phyloP scores from a whole-genome alignment of 2,329 filamentous ascomycete species.

The Sporothrix schenckii region DNA sequence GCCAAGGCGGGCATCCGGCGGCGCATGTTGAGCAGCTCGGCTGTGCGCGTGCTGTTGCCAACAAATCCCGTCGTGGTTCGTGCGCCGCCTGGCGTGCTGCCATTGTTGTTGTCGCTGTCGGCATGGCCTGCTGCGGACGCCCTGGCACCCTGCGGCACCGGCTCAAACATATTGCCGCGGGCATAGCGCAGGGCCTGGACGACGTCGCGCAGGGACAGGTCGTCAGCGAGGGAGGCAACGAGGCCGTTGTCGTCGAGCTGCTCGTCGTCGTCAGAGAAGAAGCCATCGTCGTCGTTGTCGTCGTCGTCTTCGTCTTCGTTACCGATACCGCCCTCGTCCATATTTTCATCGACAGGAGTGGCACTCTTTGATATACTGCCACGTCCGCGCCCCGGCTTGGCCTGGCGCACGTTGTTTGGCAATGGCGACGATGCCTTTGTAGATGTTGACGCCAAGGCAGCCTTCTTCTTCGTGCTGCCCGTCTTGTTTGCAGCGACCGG shows the following conservation, averaged over 20 bases:
- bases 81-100: constrained; percentile 2
- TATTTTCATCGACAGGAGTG: constrained; percentile 11
- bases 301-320: constrained; percentile 39
- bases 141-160: constrained; percentile 51
- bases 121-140: background rate
- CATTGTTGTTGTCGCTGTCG: background rate
- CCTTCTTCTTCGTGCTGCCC: constrained; percentile 15
- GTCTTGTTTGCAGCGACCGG: constrained; percentile 2
- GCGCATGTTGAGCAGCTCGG: constrained; percentile 66
- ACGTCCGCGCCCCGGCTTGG: constrained; percentile 27
- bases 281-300: constrained; percentile 43
- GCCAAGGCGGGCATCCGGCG: constrained; percentile 64
- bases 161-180: constrained; percentile 63
- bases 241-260: constrained; percentile 63
- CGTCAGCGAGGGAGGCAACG: constrained; percentile 56
- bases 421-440: background rate
- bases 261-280: constrained; percentile 40
- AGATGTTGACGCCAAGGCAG: background rate
- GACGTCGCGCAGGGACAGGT: constrained; percentile 62
- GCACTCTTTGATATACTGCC: background rate
- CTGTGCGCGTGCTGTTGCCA: constrained; percentile 49
- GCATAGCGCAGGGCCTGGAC: constrained; percentile 67
- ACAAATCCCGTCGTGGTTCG: constrained; percentile 27
- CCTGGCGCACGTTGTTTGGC: constrained; percentile 6
- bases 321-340: constrained; percentile 28